Evolutionary conservation across 768 basidiomycete species (phyloP).

Genomic region (Trametes coccinea): DNA sequence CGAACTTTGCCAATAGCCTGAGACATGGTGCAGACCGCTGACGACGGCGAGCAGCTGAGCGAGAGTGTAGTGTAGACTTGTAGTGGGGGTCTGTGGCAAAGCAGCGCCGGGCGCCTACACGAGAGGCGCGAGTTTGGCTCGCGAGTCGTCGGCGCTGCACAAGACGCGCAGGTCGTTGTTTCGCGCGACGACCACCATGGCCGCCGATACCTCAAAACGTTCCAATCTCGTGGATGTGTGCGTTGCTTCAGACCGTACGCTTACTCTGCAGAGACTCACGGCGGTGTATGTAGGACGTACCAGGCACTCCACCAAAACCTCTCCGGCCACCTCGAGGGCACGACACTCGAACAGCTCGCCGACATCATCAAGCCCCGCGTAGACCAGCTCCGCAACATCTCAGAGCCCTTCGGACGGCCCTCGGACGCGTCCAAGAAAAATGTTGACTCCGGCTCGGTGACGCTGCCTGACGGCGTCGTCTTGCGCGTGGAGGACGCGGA

Average conservation of each 20-base stretch:
- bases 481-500: constrained; percentile 66
- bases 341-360: constrained; percentile 56
- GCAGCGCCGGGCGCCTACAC: constrained; percentile 14
- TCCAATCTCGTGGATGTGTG: constrained; percentile 76
- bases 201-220: constrained; percentile 52
- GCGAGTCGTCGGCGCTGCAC: constrained; percentile 12
- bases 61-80: not conserved
- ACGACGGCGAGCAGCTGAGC: not conserved
- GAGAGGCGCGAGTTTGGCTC: constrained; percentile 4
- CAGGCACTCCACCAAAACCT: constrained; percentile 61
- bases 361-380: constrained; percentile 60
- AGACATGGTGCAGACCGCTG: constrained; percentile 54
- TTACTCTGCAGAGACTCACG: not conserved
- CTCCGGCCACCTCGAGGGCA: constrained; percentile 59
- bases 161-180: constrained; percentile 21
- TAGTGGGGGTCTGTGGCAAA: constrained; percentile 18
- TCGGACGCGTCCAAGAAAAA: constrained; percentile 64
- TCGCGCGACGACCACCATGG: constrained; percentile 35
- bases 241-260: constrained; percentile 24
- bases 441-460: constrained; percentile 67
- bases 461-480: constrained; percentile 63
- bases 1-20: constrained; percentile 80
- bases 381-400: constrained; percentile 53
- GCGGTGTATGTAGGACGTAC: constrained; percentile 54
- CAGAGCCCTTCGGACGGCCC: constrained; percentile 70